phyloP scores from a whole-genome alignment of 2,329 filamentous ascomycete genomes.

The Alternaria triticina region DNA sequence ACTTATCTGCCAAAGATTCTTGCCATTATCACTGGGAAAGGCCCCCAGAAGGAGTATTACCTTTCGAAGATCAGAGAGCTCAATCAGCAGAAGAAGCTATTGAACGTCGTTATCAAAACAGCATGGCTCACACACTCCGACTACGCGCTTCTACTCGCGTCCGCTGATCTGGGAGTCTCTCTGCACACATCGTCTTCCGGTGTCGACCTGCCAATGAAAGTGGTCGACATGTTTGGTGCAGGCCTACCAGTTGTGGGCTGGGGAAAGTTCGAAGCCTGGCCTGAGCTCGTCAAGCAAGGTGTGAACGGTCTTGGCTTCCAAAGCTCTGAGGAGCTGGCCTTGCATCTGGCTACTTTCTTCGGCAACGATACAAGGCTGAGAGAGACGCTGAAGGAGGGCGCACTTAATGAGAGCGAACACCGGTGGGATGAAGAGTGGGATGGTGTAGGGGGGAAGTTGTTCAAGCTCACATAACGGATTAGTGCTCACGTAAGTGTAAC shows the following conservation, averaged over 20 bases:
- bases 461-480: conserved; percentile 46
- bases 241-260: conserved; percentile 91
- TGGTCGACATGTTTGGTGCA: conserved; percentile 98
- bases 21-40: conserved; percentile 93
- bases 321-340: conserved; percentile 69
- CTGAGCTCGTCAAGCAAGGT: conserved; percentile 86
- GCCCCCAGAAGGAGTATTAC: conserved; percentile 81
- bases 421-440: conserved; percentile 97
- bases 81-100: conserved; percentile 66
- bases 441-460: conserved; percentile 74
- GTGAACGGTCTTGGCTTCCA: conserved; percentile 87
- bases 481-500: background rate
- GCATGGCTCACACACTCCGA: conserved; percentile 85
- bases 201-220: conserved; percentile 97
- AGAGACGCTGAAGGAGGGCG: conserved; percentile 68
- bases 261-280: conserved; percentile 83
- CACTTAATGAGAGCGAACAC: conserved; percentile 72
- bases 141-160: conserved; percentile 83
- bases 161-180: conserved; percentile 87
- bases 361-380: conserved; percentile 61
- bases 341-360: conserved; percentile 70
- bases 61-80: conserved; percentile 69
- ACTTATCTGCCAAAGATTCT: conserved; percentile 70
- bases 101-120: conserved; percentile 74
- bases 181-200: conserved; percentile 93